These are phyloP conservation scores for Eimeria nieschulzi DNA, from an alignment of 169 alveolate genomes.

Conservation along the genomic window DNA sequence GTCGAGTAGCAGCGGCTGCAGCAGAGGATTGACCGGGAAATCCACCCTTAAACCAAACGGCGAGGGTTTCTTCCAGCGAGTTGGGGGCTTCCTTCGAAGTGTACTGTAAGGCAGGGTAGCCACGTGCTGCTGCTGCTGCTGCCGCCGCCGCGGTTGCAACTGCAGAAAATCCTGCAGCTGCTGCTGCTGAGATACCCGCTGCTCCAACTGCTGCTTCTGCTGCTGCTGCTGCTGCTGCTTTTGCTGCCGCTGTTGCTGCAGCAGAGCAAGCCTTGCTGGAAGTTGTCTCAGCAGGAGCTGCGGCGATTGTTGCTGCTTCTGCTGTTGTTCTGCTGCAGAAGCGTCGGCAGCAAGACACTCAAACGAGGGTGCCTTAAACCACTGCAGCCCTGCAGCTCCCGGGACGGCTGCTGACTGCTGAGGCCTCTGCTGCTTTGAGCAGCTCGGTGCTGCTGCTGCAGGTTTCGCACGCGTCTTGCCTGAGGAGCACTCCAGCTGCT, in stretches of 20 bases:
- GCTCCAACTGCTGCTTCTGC: slow-evolving; percentile 28
- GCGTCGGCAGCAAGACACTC: slow-evolving; percentile 34
- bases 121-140: slow-evolving; percentile 38
- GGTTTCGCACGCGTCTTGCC: slow-evolving; percentile 28
- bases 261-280: slow-evolving; percentile 57
- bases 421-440: slow-evolving; percentile 43
- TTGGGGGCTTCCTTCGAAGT: slow-evolving; percentile 32
- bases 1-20: slow-evolving; percentile 58
- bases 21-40: slow-evolving; percentile 46
- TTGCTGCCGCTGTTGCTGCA: slow-evolving; percentile 32
- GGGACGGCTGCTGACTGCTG: slow-evolving; percentile 8
- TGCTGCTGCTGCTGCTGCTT: slow-evolving; percentile 52
- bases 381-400: slow-evolving; percentile 24
- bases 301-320: slow-evolving; percentile 28
- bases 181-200: not conserved
- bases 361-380: slow-evolving; percentile 1
- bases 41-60: slow-evolving; percentile 41
- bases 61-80: slow-evolving; percentile 48
- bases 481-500: slow-evolving; percentile 21
- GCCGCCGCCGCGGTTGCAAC: slow-evolving; percentile 3
- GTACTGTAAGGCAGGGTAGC: slow-evolving; percentile 26
- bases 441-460: slow-evolving; percentile 23
- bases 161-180: slow-evolving; percentile 14
- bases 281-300: slow-evolving; percentile 49
- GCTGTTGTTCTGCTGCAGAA: slow-evolving; percentile 25